A percentile compares a stretch with the other conserved stretches of the same genome.
These are phyloP conservation scores for Fistulifera pelliculosa DNA, from an alignment of 108 stramenopile genomes.

Conservation along the genomic window DNA sequence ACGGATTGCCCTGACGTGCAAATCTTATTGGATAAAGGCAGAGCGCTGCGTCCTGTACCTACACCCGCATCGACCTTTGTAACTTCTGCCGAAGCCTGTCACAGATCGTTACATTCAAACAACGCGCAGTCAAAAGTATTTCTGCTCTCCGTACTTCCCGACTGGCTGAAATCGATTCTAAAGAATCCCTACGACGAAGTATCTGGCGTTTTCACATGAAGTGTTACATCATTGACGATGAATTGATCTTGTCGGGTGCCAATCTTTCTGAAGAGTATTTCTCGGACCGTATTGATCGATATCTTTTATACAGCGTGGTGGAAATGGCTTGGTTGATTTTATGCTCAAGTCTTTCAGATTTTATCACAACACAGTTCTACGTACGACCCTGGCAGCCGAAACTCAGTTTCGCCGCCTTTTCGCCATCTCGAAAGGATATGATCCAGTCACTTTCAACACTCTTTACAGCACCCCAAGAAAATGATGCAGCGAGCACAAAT, in stretches of 20 bases:
- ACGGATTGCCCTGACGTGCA: conserved; percentile 26
- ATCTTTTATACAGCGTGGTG: conserved; percentile 55
- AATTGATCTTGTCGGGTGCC: conserved; percentile 67
- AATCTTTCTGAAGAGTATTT: conserved; percentile 84
- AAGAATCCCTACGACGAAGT: conserved; percentile 78
- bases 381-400: background rate
- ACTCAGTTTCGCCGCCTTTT: background rate
- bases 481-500: background rate
- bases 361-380: conserved; percentile 33
- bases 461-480: conserved; percentile 1
- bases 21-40: conserved; percentile 64
- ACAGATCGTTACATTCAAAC: conserved; percentile 4
- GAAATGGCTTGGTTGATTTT: conserved; percentile 74
- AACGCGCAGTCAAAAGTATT: conserved; percentile 16
- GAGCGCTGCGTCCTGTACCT: conserved; percentile 58
- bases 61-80: conserved; percentile 21
- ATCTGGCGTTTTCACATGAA: conserved; percentile 85
- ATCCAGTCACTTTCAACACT: background rate
- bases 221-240: conserved; percentile 74
- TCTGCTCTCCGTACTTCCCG: conserved; percentile 51
- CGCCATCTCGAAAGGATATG: background rate
- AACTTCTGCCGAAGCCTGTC: conserved; percentile 29
- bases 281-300: conserved; percentile 69
- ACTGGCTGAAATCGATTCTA: conserved; percentile 28
- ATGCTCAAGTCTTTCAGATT: conserved; percentile 46